Evolutionary conservation across 1,284 basidiomycete species (phyloP).

Genomic region (Takashimella koratensis): DNA sequence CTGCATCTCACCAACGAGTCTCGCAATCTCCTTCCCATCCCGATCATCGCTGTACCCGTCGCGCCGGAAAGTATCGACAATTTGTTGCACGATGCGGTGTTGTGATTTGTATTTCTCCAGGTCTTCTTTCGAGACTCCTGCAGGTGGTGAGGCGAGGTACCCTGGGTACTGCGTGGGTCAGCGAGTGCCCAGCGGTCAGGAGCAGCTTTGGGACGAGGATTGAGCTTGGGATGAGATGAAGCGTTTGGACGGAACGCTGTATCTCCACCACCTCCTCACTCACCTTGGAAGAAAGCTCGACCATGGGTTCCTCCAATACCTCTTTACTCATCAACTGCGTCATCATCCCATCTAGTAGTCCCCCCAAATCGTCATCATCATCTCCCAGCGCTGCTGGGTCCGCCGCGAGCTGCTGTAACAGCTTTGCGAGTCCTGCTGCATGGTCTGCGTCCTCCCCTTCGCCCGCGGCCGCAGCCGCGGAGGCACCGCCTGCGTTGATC

Average conservation of each 20-base stretch:
- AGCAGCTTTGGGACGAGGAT: not conserved
- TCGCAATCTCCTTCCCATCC: slow-evolving; percentile 49
- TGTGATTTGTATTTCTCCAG: slow-evolving; percentile 68
- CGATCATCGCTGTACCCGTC: slow-evolving; percentile 61
- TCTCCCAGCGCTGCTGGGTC: slow-evolving; percentile 54
- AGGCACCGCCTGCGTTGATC: slow-evolving; percentile 56
- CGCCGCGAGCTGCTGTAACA: slow-evolving; percentile 46
- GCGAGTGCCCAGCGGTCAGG: too few relatives aligned
- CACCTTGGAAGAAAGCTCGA: slow-evolving; percentile 81
- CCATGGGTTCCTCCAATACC: slow-evolving; percentile 85
- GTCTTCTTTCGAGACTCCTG: slow-evolving; percentile 60
- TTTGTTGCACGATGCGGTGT: slow-evolving; percentile 59
- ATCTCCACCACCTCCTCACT: too few relatives aligned
- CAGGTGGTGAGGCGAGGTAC: slow-evolving; percentile 62
- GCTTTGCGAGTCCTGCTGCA: slow-evolving; percentile 15
- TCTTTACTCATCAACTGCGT: slow-evolving; percentile 90
- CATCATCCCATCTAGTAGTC: slow-evolving; percentile 88
- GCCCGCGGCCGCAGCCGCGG: slow-evolving; percentile 29
- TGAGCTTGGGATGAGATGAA: not conserved
- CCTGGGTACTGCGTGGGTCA: slow-evolving; percentile 65
- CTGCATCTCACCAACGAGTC: slow-evolving; percentile 42
- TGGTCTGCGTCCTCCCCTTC: slow-evolving; percentile 15
- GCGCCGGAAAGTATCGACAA: slow-evolving; percentile 71
- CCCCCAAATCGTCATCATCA: slow-evolving; percentile 63
- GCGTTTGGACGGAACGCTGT: too few relatives aligned